A percentile compares a stretch with the other conserved stretches of the same genome.
These are phyloP conservation scores for Magnusiomyces fungicola DNA, from an alignment of 1,139 yeast genomes.

Conservation along the genomic window DNA sequence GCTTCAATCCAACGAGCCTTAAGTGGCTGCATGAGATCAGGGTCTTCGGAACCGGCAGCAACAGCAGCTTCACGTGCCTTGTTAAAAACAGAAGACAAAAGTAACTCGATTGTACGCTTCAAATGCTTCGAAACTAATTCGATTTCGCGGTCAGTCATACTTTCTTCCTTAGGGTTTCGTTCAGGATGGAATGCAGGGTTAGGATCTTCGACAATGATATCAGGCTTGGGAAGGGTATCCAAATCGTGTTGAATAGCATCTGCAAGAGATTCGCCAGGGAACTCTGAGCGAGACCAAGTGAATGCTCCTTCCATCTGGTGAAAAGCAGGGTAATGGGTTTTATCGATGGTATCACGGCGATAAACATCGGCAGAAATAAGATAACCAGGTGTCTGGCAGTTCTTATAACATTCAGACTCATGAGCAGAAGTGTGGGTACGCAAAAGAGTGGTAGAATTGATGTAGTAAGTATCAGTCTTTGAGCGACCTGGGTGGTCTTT, in stretches of 20 bases:
- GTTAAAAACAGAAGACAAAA: constrained; percentile 78
- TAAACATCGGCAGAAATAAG: constrained; percentile 93
- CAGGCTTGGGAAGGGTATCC: constrained; percentile 57
- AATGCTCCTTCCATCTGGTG: constrained; percentile 98
- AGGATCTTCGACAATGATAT: constrained; percentile 71
- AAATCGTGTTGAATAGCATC: constrained; percentile 50
- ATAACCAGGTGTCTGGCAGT: constrained; percentile 72
- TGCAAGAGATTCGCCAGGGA: constrained; percentile 35
- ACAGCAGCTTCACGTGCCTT: constrained; percentile 64
- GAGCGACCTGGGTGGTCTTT: constrained; percentile 90
- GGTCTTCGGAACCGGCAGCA: constrained; percentile 55
- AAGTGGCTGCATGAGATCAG: constrained; percentile 64
- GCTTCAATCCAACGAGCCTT: constrained; percentile 94
- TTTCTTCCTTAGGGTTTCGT: constrained; percentile 70
- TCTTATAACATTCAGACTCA: constrained; percentile 73
- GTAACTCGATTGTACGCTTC: constrained; percentile 74
- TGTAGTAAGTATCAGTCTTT: constrained; percentile 84
- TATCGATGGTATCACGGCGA: constrained; percentile 89
- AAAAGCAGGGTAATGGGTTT: constrained; percentile 94
- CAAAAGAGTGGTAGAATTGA: constrained; percentile 61
- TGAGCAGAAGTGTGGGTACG: constrained; percentile 98
- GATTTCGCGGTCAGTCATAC: constrained; percentile 64
- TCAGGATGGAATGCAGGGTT: constrained; percentile 45
- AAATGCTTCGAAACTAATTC: constrained; percentile 67
- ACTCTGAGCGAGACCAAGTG: constrained; percentile 56